Conservation (phyloP, 371 early-diverging fungal species). For the Lichtheimia ornata region DNA sequence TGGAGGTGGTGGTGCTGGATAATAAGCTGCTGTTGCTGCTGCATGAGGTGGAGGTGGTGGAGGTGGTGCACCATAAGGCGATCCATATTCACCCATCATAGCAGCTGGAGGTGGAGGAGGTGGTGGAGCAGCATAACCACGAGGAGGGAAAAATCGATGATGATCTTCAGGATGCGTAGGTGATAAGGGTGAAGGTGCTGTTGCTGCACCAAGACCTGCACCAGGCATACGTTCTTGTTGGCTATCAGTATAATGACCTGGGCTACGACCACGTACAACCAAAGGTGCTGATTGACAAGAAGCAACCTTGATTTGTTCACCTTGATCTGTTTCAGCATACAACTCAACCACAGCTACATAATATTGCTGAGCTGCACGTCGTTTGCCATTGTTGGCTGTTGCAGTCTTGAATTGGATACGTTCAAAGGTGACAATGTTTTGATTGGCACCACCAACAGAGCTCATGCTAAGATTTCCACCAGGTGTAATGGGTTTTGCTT, state of each 20-base stretch:
- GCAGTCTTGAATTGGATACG: constrained; percentile 95
- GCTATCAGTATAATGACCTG: constrained; percentile 86
- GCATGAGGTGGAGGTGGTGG: not conserved
- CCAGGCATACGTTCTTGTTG: constrained; percentile 18
- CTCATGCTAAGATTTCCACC: constrained; percentile 61
- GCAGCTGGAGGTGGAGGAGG: not conserved
- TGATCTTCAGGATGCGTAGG: constrained; percentile 6
- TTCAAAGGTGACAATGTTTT: constrained; percentile 80
- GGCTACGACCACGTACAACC: constrained; percentile 92
- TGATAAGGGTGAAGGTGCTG: not conserved
- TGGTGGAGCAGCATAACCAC: not conserved
- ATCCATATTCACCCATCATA: not conserved
- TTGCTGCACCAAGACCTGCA: not conserved
- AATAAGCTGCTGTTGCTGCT: not conserved
- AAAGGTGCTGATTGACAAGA: constrained; percentile 76
- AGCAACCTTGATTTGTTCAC: constrained; percentile 62
- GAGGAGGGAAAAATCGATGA: not conserved
- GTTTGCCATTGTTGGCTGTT: constrained; percentile 91
- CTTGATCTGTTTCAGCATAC: constrained; percentile 64
- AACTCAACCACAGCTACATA: constrained; percentile 75
- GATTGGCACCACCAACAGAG: constrained; percentile 50
- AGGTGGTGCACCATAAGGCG: not conserved
- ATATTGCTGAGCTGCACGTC: constrained; percentile 91
- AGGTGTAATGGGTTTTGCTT: constrained; percentile 59
- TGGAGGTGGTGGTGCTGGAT: not conserved